A percentile compares a stretch with the other conserved stretches of the same genome.
Evolutionary conservation across 2,329 filamentous ascomycete genomes (phyloP).

Genomic region (Fusarium virguliforme): DNA sequence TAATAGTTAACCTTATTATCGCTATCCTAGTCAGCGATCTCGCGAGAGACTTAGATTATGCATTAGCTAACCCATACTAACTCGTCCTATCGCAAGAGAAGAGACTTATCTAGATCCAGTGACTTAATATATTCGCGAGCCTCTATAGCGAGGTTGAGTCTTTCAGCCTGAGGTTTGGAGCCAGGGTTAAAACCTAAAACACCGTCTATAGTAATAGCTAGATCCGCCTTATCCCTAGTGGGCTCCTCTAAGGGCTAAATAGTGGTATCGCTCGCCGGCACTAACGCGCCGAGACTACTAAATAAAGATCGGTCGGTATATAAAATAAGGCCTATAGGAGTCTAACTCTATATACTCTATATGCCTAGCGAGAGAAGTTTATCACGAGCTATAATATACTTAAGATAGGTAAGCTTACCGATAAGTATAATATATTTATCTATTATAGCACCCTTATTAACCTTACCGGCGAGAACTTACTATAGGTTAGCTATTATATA

Average conservation of each 20-base stretch:
- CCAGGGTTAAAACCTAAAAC: too few species aligned
- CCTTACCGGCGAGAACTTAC: conserved; percentile 26
- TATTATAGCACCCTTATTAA: conserved; percentile 4
- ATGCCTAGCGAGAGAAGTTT: conserved; percentile 35
- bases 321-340: conserved; percentile 6
- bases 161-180: too few species aligned
- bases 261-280: too few species aligned
- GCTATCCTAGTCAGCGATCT: conserved; percentile 15
- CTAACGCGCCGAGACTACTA: too few species aligned
- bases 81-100: too few species aligned
- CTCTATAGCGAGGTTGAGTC: too few species aligned
- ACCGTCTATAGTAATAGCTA: too few species aligned
- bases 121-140: too few species aligned
- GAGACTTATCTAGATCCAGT: too few species aligned
- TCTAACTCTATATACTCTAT: conserved; percentile 32
- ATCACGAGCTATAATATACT: conserved; percentile 41
- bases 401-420: conserved; percentile 22
- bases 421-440: conserved; percentile 43
- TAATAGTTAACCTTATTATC: conserved; percentile 16
- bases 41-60: conserved; percentile 35
- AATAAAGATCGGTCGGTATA: neutral
- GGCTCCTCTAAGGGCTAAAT: too few species aligned
- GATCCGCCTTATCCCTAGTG: too few species aligned
- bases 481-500: conserved; percentile 29
- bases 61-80: conserved; percentile 42